These are phyloP conservation scores for Gastrolobium bilobum DNA, from an alignment of 306 rosid species.

Conservation along the genomic window DNA sequence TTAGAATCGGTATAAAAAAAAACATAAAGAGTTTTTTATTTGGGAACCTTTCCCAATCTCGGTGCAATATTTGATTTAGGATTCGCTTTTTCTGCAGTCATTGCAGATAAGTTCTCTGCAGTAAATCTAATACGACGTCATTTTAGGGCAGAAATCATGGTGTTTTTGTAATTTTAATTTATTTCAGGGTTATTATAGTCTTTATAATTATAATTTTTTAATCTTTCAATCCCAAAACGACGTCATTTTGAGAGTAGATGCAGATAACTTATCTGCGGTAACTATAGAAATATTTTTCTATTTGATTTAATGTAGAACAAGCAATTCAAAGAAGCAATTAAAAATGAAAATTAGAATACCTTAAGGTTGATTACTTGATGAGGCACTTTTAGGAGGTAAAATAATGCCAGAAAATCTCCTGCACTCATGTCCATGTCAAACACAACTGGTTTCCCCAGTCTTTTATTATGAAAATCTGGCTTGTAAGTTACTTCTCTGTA, in stretches of 20 bases:
- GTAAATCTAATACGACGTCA: too few species aligned
- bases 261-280: too few species aligned
- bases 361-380: conserved; percentile 80
- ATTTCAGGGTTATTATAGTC: too few species aligned
- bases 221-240: too few species aligned
- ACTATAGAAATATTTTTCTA: too few species aligned
- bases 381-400: conserved; percentile 87
- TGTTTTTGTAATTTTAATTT: too few species aligned
- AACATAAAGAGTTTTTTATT: conserved; percentile 3
- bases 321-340: conserved; percentile 38
- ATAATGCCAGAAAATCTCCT: conserved; percentile 89
- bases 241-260: too few species aligned
- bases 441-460: conserved; percentile 78
- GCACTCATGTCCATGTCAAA: conserved; percentile 99
- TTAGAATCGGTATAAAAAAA: too few species aligned
- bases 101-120: too few species aligned
- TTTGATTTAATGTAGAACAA: neutral
- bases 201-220: too few species aligned
- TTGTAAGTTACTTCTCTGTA: conserved; percentile 71
- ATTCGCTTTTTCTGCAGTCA: too few species aligned
- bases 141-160: too few species aligned
- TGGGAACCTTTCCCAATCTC: neutral
- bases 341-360: conserved; percentile 52
- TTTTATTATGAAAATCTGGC: conserved; percentile 64
- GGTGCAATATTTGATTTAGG: conserved; percentile 2